Base-by-base conservation (phyloP, 345 rosid genomes). In the Hibiscus trionum region DNA sequence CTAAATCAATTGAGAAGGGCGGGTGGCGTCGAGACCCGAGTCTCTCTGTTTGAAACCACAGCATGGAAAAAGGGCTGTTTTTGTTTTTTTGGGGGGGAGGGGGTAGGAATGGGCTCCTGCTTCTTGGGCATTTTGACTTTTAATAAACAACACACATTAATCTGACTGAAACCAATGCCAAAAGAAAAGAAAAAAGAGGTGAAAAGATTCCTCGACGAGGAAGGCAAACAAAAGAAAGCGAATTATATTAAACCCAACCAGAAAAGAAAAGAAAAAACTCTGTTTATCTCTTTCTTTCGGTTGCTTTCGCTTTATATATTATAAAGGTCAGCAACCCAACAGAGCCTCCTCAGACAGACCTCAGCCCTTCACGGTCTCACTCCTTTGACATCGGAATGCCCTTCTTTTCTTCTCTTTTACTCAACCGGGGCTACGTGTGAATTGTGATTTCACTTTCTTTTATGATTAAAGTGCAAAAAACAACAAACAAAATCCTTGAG, bases 91-190 rank as follows among this genome's bases (percentile, higher is more conserved):
- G 47, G 24, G 42, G 31, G 31, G 31, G 31, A 0, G 31, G 31
- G 56, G 17, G 17, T 69, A 69, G 82, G 87, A 85, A 86, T 81
- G 80, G 77, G 86, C 75, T 86, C 81, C 73, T 50, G 31, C 1
- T 9, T 33, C 61, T 46, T 10, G 70, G 73, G 82, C 84, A 84
- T 87, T 73, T 73, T 88, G 94, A 91, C 97, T 86, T 86, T 74
- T 77, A 0, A 63, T 26, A 77, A 79, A 57, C 47, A 19, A 70
- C 31, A 21, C 1, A 33, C n/a, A 4, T 35, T 24, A 39, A 71
- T 27, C 66, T 58, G 35, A 58, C 59, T 19, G 27, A 3, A 4
- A 19, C 37, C 52, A 39, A 44, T 19, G 24, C 55, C 14, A 15
- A 33, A 35, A 33, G n/a, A 19, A 57, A 53, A 21, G 24, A 11